Conservation (phyloP, 768 basidiomycete genomes). For the Mycena epipterygia region DNA sequence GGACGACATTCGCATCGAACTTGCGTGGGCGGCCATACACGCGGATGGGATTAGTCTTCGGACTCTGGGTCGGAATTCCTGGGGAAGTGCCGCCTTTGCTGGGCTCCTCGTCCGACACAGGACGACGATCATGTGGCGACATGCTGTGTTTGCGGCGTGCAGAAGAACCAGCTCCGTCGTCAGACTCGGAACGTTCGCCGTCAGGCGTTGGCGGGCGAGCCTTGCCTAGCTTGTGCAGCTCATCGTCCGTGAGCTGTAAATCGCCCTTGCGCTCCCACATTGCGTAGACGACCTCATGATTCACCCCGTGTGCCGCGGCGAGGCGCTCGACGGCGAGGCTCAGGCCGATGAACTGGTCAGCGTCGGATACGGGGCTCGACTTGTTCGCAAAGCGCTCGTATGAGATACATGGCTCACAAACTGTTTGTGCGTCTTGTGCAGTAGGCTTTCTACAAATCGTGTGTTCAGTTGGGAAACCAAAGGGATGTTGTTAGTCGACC, state of each 20-base stretch:
- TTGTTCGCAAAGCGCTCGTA: background rate
- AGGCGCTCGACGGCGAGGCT: conserved; percentile 15
- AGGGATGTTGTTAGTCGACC: no score
- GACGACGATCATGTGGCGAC: no score
- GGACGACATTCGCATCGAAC: background rate
- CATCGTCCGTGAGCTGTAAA: conserved; percentile 1
- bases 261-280: conserved; percentile 11
- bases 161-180: background rate
- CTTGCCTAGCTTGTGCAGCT: no score
- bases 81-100: no score
- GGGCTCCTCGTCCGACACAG: no score
- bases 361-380: background rate
- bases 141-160: no score
- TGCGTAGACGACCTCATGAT: conserved; percentile 1
- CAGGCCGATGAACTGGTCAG: conserved; percentile 4
- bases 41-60: background rate
- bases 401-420: background rate
- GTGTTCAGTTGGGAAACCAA: background rate
- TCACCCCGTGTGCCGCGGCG: background rate
- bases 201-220: no score
- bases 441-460: background rate
- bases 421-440: background rate
- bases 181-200: background rate
- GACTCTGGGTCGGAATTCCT: no score
- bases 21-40: background rate